Evolutionary conservation across 495 filamentous ascomycete species (phyloP).

Genomic region (Bryoglossum gracile): DNA sequence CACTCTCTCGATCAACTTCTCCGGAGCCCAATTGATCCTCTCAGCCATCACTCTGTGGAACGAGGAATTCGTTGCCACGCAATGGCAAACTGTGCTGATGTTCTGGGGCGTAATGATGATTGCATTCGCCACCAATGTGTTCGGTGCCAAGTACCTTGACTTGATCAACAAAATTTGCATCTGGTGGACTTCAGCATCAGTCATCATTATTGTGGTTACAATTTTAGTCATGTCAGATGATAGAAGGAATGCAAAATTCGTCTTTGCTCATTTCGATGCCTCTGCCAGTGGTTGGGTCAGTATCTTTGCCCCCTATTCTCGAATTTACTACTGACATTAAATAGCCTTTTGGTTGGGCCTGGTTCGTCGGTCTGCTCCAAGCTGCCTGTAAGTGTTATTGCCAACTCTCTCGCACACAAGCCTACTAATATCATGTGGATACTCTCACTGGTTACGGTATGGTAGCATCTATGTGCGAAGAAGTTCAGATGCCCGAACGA

Average conservation of each 20-base stretch:
- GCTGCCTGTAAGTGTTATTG: constrained; percentile 19
- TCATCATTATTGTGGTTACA: constrained; percentile 53
- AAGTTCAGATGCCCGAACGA: constrained; percentile 46
- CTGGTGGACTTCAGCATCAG: constrained; percentile 55
- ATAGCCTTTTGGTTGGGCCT: constrained; percentile 43
- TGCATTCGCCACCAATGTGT: constrained; percentile 51
- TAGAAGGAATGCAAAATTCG: constrained; percentile 45
- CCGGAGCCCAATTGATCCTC: constrained; percentile 53
- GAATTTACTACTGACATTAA: too few species aligned
- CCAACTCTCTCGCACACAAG: constrained; percentile 33
- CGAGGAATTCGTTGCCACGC: constrained; percentile 52
- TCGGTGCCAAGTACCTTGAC: constrained; percentile 49
- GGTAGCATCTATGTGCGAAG: constrained; percentile 51
- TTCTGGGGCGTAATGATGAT: constrained; percentile 57
- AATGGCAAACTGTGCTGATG: constrained; percentile 56
- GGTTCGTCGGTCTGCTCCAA: constrained; percentile 45
- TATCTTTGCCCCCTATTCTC: too few species aligned
- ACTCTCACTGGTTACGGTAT: constrained; percentile 55
- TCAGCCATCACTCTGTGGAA: constrained; percentile 55
- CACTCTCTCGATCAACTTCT: constrained; percentile 42
- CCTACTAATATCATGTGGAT: constrained; percentile 36
- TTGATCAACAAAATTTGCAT: constrained; percentile 63
- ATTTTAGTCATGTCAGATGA: constrained; percentile 51
- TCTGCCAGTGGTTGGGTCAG: constrained; percentile 50
- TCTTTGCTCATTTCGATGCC: constrained; percentile 57